Evolutionary conservation across 2,329 filamentous ascomycete genomes (phyloP), one percentile per base, ranked within the genome.

Genomic region (Uncinocarpus reesii): DNA sequence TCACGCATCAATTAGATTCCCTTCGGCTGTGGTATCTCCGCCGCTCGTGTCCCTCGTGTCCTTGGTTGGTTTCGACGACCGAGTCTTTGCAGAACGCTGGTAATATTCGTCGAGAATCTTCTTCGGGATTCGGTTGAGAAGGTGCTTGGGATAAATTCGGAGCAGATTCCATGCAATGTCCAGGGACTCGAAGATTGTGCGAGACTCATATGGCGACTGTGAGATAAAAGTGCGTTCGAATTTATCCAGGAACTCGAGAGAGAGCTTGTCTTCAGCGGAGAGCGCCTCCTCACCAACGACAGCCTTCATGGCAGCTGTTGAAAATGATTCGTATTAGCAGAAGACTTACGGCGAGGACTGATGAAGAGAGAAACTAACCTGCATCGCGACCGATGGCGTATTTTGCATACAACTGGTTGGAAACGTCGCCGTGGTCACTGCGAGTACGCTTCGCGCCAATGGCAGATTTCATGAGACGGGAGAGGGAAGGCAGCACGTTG

Each of bases 381-480:
- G 92, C 92, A 63, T 98, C 92, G 77, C 90, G 89, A 65, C 92
- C 92, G 65, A 98, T 96, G 68, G 92, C 92, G 68, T 98, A 98
- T 73, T 98, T 98, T 71, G 92, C 92, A 68, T 98, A 98, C 56
- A 98, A 79, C 76, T 98, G 92, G 76, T 98, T 98, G 58, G 92
- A 98, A 43, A 98, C 92, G 71, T 98, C 92, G 59, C 87, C 86
- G 71, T 98, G 92, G 63, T 98, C 93, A 70, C 86, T 89, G 61
- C 92, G 85, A 21, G 92, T 98, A 77, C 89, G 90, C 56, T 87
- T 87, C 72, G 96, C 89, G 60, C 92, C 92, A 63, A 98, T 98
- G 67, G 92, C 92, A 62, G 92, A 98, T 73, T 98, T 98, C 92
- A 98, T 98, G 65, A 98, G 84, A 80, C 92, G 92, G 20, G 92